A percentile compares a stretch with the other conserved stretches of the same genome.
Evolutionary conservation across 768 basidiomycete genomes (phyloP).

Genomic region (Termitomyces eurrhizus): DNA sequence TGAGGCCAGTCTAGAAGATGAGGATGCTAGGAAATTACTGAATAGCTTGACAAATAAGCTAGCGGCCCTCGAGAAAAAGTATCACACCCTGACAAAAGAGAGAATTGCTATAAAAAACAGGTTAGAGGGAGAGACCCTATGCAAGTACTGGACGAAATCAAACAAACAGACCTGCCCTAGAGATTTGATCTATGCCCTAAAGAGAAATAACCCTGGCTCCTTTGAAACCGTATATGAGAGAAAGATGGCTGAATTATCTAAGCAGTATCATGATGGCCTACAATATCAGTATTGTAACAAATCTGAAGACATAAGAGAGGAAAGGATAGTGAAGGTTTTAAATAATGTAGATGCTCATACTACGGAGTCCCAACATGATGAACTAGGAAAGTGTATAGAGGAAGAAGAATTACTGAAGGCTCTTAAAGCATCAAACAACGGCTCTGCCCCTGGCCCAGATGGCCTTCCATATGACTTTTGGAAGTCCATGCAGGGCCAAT

Average conservation of each 20-base stretch:
- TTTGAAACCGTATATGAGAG: neutral
- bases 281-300: neutral
- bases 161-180: too few relatives aligned
- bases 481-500: too few relatives aligned
- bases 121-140: too few relatives aligned
- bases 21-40: neutral
- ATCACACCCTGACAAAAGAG: neutral
- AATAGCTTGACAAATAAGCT: neutral
- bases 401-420: neutral
- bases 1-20: too few relatives aligned
- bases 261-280: neutral
- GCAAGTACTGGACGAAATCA: too few relatives aligned
- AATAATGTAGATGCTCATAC: neutral
- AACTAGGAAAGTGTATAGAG: neutral
- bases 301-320: neutral
- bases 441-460: too few relatives aligned
- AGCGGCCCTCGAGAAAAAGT: neutral
- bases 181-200: neutral
- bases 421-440: too few relatives aligned
- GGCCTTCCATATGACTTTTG: too few relatives aligned
- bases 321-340: neutral
- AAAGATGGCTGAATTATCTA: neutral
- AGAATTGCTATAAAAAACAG: too few relatives aligned
- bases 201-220: neutral
- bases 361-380: accelerated